phyloP scores from a whole-genome alignment of 345 rosid species.

The Fremontodendron californicum region DNA sequence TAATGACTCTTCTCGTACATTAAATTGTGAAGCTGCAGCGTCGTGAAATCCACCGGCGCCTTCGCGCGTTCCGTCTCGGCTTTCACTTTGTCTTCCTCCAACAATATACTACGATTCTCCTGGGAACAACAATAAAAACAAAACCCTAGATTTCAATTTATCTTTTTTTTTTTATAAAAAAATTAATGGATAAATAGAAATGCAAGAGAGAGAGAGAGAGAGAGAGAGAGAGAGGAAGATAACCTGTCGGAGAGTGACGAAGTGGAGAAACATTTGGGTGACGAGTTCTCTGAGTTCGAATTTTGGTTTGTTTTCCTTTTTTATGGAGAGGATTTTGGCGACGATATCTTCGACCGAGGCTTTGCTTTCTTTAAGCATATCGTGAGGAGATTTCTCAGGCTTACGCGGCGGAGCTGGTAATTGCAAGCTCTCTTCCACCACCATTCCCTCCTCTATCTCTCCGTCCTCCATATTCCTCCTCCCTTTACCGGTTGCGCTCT shows the following conservation, averaged over 20 bases:
- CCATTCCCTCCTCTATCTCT: slow-evolving; percentile 77
- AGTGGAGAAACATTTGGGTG: slow-evolving; percentile 80
- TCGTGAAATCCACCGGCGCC: slow-evolving; percentile 72
- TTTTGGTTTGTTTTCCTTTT: slow-evolving; percentile 50
- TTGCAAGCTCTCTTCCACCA: slow-evolving; percentile 32
- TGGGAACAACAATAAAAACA: slow-evolving; percentile 15
- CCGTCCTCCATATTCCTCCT: slow-evolving; percentile 73
- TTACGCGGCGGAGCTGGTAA: slow-evolving; percentile 23
- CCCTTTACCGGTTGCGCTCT: background rate
- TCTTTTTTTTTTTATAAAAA: too few species aligned
- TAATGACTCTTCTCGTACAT: slow-evolving; percentile 95
- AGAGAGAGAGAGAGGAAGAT: background rate
- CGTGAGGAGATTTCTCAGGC: slow-evolving; percentile 49
- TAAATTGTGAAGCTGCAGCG: slow-evolving; percentile 76
- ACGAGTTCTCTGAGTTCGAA: slow-evolving; percentile 67
- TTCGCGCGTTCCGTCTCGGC: slow-evolving; percentile 68
- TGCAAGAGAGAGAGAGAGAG: too few species aligned
- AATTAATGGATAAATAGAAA: background rate
- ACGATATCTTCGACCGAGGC: slow-evolving; percentile 72
- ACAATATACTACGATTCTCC: slow-evolving; percentile 73
- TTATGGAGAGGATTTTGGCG: slow-evolving; percentile 54
- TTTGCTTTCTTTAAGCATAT: slow-evolving; percentile 65
- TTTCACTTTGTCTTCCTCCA: slow-evolving; percentile 71
- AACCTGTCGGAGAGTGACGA: slow-evolving; percentile 87
- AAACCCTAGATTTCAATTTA: slow-evolving; percentile 21